Evolutionary conservation across 2,329 filamentous ascomycete species (phyloP), one percentile per base, ranked within the genome.

Genomic region (Shiraia bambusicola): DNA sequence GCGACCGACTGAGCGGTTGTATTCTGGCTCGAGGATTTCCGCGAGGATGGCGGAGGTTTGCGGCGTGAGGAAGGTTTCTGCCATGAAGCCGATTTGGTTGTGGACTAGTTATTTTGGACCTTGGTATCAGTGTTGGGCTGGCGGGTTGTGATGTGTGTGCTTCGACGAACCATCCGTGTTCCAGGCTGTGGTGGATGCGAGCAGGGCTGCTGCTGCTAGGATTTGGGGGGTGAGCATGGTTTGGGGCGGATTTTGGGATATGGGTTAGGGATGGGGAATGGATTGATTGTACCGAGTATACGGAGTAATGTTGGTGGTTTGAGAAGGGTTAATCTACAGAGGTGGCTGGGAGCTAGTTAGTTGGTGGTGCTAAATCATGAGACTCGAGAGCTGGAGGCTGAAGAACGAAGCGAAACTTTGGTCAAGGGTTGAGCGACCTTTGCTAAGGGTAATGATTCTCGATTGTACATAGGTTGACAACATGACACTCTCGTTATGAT

Each of bases 51-150:
- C 56, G 6, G 51, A 54, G 0, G 69, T 67, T 28, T 61, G 41
- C 3, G 63, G 52, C 1, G 51, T 57, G 27, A 71, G 57, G 41
- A 70, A 67, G 5, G 56, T 53, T 37, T 70, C 68, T 25, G 67
- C 67, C 52, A 66, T 61, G 55, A 67, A 69, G 32, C 66, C 69
- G 34, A 71, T 69, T 34, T 71, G 69, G 32, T 71, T 69, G 45
- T 71, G 68, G 3, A 71, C 67, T 65, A 35, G 8, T 22, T n/a
- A n/a, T n/a, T n/a, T n/a, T n/a, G n/a, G n/a, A 22, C 25, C 13
- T 3, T 12, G 3, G 15, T 26, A 33, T 61, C 30, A 58, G 46
- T 22, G 17, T 15, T 3, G 26, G 3, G 17, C 3, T 12, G 31
- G 6, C 11, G 16, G 9, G 9, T 10, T 1, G 14, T 31, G 14